Conservation (phyloP, 208 protist genomes). For the Wallacemonas sp. region DNA sequence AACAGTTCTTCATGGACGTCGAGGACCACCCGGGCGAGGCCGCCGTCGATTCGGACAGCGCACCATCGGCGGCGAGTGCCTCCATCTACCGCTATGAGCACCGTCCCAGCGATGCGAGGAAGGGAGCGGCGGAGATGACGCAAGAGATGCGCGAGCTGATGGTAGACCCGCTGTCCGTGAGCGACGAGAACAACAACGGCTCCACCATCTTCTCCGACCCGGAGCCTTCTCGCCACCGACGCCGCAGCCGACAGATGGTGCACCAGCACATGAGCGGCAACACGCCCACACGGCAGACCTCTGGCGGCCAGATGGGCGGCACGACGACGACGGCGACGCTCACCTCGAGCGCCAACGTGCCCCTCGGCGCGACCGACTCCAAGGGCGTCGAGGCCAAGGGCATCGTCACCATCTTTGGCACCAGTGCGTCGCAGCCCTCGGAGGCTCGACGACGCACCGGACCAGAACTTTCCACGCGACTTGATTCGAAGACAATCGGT, state of each 20-base stretch:
- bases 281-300: too few species aligned
- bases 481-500: too few species aligned
- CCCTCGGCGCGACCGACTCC: not conserved
- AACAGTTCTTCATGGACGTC: not conserved
- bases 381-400: not conserved
- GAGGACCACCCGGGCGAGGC: not conserved
- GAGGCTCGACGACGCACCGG: too few species aligned
- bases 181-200: not conserved
- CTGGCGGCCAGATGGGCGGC: not conserved
- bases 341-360: not conserved
- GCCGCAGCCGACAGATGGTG: not conserved
- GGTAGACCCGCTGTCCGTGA: not conserved
- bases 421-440: not conserved
- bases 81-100: not conserved
- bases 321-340: not conserved
- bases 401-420: conserved; percentile 12
- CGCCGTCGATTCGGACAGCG: too few species aligned
- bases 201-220: not conserved
- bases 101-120: not conserved
- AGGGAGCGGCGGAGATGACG: not conserved
- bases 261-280: too few species aligned
- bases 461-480: too few species aligned
- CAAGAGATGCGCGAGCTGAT: not conserved
- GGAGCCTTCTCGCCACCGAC: too few species aligned
- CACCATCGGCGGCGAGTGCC: too few species aligned